Percentiles rank a stretch among this genome's conserved stretches.
Evolutionary conservation across 2,329 filamentous ascomycete genomes (phyloP).

Genomic region (Pyrenochaeta sp.): DNA sequence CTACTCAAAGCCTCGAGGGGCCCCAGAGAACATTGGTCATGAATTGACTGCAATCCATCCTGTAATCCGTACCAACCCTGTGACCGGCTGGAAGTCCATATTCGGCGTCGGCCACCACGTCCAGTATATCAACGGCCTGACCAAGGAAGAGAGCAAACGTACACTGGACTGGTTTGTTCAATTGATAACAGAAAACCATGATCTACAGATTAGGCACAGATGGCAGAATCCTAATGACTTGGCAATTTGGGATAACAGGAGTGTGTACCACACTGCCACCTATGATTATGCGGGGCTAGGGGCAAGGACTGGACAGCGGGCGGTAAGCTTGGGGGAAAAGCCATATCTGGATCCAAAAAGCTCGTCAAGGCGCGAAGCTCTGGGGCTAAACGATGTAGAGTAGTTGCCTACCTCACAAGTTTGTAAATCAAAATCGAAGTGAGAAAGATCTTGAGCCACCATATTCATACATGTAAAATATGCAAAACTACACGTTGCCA

Average conservation of each 20-base stretch:
- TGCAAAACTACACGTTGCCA: no score
- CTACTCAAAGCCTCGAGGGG: conserved; percentile 59
- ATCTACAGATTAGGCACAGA: conserved; percentile 59
- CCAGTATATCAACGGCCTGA: conserved; percentile 55
- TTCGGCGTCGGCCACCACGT: conserved; percentile 56
- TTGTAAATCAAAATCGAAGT: no score
- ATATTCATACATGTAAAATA: no score
- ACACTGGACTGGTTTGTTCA: conserved; percentile 55
- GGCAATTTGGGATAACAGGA: conserved; percentile 73
- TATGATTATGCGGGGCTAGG: conserved; percentile 67
- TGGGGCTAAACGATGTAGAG: not conserved
- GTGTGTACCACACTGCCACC: conserved; percentile 66
- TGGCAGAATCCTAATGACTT: conserved; percentile 58
- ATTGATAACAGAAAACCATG: conserved; percentile 59
- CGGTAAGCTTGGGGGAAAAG: conserved; percentile 65
- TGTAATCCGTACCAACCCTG: conserved; percentile 61
- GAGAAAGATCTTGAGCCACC: no score
- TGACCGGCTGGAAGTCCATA: conserved; percentile 54
- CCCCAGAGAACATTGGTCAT: conserved; percentile 63
- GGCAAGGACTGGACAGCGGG: conserved; percentile 63
- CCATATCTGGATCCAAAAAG: conserved; percentile 65
- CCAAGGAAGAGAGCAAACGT: conserved; percentile 52
- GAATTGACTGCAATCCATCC: conserved; percentile 63
- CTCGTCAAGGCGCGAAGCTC: conserved; percentile 54
- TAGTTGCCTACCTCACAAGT: not conserved